These are phyloP conservation scores for Vicia faba DNA, from an alignment of 306 rosid genomes.

Conservation along the genomic window DNA sequence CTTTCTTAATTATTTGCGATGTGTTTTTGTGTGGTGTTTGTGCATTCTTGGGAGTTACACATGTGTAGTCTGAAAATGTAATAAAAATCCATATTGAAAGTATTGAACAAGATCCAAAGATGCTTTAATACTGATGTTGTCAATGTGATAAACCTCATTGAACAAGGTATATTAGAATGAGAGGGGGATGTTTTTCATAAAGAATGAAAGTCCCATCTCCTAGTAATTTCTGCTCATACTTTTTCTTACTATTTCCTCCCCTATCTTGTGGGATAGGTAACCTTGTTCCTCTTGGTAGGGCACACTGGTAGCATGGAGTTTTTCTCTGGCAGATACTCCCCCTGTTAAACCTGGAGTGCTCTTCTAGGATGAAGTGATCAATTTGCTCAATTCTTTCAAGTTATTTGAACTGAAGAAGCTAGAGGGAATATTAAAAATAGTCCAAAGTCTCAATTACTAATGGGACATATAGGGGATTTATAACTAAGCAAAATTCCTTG, in stretches of 20 bases:
- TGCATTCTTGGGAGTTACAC: constrained; percentile 11
- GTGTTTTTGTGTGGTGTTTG: constrained; percentile 22
- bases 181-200: not conserved
- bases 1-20: constrained; percentile 12
- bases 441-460: not conserved
- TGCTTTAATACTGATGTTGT: constrained; percentile 2
- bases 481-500: not conserved
- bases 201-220: not conserved
- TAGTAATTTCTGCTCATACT: not conserved
- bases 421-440: not conserved
- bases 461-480: not conserved
- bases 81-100: constrained; percentile 17
- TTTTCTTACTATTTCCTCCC: not conserved
- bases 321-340: not conserved
- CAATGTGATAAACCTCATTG: constrained; percentile 6
- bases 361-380: not conserved
- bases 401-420: not conserved
- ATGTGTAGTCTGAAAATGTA: constrained; percentile 15
- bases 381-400: not conserved
- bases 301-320: not conserved
- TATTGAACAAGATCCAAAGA: constrained; percentile 11
- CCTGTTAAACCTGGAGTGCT: not conserved
- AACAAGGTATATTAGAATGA: constrained; percentile 5
- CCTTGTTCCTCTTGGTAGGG: not conserved
- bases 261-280: not conserved